A percentile compares a stretch with the other conserved stretches of the same genome.
phyloP scores from a whole-genome alignment of 2,329 filamentous ascomycete genomes.

The Colletotrichum sp. region DNA sequence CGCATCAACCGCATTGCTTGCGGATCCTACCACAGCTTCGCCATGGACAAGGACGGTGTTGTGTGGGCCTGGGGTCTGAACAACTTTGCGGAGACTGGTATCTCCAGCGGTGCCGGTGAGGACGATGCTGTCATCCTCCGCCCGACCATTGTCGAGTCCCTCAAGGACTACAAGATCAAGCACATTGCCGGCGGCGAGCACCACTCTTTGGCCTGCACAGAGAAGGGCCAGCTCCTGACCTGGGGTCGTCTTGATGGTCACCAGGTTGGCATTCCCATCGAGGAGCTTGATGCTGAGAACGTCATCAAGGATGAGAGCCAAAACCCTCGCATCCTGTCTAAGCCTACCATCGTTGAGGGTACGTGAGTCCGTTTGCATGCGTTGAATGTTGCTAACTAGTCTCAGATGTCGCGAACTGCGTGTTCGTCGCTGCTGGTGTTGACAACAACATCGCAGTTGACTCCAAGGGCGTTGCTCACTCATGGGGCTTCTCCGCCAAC shows the following conservation, averaged over 20 bases:
- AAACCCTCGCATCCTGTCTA: conserved; percentile 73
- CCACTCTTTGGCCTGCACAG: conserved; percentile 72
- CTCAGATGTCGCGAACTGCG: conserved; percentile 58
- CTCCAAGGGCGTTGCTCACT: conserved; percentile 73
- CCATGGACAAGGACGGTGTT: conserved; percentile 71
- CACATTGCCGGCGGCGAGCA: conserved; percentile 73
- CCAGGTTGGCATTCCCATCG: conserved; percentile 62
- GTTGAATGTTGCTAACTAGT: neutral
- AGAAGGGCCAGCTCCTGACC: conserved; percentile 60
- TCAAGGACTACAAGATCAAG: conserved; percentile 68
- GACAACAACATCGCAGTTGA: conserved; percentile 79
- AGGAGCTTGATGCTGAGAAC: conserved; percentile 60
- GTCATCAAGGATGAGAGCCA: conserved; percentile 69
- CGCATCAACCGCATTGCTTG: conserved; percentile 69
- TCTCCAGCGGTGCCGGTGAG: conserved; percentile 64
- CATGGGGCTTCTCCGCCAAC: conserved; percentile 82
- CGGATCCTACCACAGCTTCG: conserved; percentile 85
- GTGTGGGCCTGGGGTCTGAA: conserved; percentile 88
- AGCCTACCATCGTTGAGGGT: conserved; percentile 67
- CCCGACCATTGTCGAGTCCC: conserved; percentile 69
- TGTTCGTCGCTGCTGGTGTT: conserved; percentile 67
- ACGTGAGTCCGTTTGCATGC: conserved; percentile 28
- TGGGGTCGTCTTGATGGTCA: conserved; percentile 66
- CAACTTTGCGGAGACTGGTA: conserved; percentile 82
- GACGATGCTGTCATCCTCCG: conserved; percentile 76